Conservation (phyloP, 331 rosid species). For the Saraca asoca region DNA sequence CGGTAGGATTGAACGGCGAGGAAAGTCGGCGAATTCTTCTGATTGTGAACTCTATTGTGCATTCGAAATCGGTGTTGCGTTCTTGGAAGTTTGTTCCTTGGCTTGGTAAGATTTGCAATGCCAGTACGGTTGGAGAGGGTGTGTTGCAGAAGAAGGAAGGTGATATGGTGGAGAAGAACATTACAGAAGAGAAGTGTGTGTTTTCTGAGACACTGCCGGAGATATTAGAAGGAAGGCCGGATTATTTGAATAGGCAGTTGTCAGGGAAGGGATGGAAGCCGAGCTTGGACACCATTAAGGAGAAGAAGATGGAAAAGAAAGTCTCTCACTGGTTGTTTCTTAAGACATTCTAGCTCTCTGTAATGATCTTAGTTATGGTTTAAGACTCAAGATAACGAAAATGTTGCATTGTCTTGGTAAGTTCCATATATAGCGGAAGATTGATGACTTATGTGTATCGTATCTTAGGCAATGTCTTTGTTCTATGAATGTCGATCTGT, state of each 20-base stretch:
- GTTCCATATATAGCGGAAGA: background rate
- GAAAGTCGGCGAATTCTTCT: constrained; percentile 52
- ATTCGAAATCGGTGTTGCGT: constrained; percentile 36
- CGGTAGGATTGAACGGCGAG: constrained; percentile 44
- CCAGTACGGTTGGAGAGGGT: constrained; percentile 2
- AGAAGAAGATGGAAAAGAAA: constrained; percentile 58
- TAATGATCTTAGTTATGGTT: background rate
- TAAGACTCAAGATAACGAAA: background rate
- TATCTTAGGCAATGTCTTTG: constrained; percentile 5
- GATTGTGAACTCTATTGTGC: constrained; percentile 40
- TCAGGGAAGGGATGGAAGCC: constrained; percentile 93
- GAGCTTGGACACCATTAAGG: constrained; percentile 74
- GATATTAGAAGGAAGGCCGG: constrained; percentile 49
- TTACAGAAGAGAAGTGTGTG: constrained; percentile 22
- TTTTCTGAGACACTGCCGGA: constrained; percentile 50
- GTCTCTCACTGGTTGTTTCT: constrained; percentile 49
- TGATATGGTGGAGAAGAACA: background rate
- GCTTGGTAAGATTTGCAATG: constrained; percentile 50
- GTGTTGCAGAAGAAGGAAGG: constrained; percentile 31
- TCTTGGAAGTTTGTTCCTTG: constrained; percentile 54
- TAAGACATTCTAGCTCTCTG: background rate
- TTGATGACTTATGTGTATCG: background rate
- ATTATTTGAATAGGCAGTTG: constrained; percentile 72
- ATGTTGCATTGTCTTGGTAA: constrained; percentile 6
- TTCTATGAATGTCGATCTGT: background rate